Percentiles rank a stretch among this genome's conserved stretches.
Evolutionary conservation across 345 rosid genomes (phyloP).

Genomic region (Kandelia obovata): DNA sequence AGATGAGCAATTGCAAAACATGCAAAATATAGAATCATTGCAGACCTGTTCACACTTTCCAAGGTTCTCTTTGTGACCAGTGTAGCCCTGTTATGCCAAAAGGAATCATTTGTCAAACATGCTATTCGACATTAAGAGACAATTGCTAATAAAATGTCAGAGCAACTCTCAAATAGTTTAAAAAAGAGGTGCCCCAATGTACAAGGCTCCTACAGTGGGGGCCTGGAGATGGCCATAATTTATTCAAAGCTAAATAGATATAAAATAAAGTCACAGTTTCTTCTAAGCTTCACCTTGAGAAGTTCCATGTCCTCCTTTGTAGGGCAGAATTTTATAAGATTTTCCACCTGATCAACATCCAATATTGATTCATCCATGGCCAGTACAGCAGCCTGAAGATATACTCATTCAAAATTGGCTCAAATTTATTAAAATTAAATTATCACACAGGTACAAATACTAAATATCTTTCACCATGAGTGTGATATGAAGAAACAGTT

Average conservation of each 20-base stretch:
- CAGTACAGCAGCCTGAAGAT: constrained; percentile 79
- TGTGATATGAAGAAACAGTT: too few relatives aligned
- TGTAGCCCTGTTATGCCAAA: constrained; percentile 46
- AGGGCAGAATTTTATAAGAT: constrained; percentile 96
- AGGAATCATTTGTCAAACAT: constrained; percentile 6
- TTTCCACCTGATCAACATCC: constrained; percentile 97
- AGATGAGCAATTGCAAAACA: constrained; percentile 6
- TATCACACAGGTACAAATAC: too few relatives aligned
- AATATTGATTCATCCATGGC: constrained; percentile 90
- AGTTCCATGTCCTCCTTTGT: constrained; percentile 99
- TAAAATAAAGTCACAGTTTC: constrained; percentile 13
- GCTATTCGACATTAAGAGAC: neutral
- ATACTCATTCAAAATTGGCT: constrained; percentile 18
- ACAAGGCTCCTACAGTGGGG: neutral
- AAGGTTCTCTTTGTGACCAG: constrained; percentile 72
- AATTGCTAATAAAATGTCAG: neutral
- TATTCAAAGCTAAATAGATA: too few relatives aligned
- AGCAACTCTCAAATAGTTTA: constrained; percentile 8
- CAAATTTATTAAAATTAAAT: neutral
- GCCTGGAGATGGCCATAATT: too few relatives aligned
- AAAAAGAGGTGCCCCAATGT: neutral
- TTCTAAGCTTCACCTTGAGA: constrained; percentile 65
- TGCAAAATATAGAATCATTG: constrained; percentile 6
- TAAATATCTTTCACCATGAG: too few relatives aligned
- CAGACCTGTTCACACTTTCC: constrained; percentile 99